phyloP scores from a whole-genome alignment of 164 flowering plant species.

The Tinospora cordifolia region DNA sequence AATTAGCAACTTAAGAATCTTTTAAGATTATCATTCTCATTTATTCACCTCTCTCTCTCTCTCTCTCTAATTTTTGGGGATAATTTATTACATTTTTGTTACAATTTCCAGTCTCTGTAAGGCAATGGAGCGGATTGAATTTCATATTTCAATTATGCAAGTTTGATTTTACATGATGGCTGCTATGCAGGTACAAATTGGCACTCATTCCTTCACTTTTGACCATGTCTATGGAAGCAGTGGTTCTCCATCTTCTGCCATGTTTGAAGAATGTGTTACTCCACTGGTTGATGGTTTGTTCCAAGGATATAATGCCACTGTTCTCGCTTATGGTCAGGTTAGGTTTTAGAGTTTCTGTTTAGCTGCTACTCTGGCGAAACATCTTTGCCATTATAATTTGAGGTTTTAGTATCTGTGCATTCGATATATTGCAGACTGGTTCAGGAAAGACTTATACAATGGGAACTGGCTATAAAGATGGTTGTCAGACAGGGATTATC shows the following conservation, averaged over 20 bases:
- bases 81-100: neutral
- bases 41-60: too few species aligned
- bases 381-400: neutral
- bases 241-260: conserved; percentile 63
- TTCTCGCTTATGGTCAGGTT: conserved; percentile 99
- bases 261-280: conserved; percentile 86
- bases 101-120: neutral
- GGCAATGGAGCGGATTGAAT: neutral
- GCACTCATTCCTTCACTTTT: conserved; percentile 90
- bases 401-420: conserved; percentile 10
- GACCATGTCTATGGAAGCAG: conserved; percentile 95
- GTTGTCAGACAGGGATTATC: conserved; percentile 61
- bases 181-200: conserved; percentile 77
- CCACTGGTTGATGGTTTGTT: conserved; percentile 94
- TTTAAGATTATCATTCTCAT: too few species aligned
- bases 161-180: conserved; percentile 6
- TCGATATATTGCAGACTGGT: conserved; percentile 65
- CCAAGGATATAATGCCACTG: conserved; percentile 99
- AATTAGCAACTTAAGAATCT: too few species aligned
- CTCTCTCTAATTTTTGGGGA: too few species aligned
- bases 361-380: neutral
- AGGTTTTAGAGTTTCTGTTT: conserved; percentile 2
- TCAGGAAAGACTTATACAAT: conserved; percentile 98
- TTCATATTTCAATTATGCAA: conserved; percentile 1
- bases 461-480: conserved; percentile 88